Evolutionary conservation across 176 grass and related monocot genomes (phyloP), one percentile per base, ranked within the genome.

Genomic region (Bothriochloa decipiens): DNA sequence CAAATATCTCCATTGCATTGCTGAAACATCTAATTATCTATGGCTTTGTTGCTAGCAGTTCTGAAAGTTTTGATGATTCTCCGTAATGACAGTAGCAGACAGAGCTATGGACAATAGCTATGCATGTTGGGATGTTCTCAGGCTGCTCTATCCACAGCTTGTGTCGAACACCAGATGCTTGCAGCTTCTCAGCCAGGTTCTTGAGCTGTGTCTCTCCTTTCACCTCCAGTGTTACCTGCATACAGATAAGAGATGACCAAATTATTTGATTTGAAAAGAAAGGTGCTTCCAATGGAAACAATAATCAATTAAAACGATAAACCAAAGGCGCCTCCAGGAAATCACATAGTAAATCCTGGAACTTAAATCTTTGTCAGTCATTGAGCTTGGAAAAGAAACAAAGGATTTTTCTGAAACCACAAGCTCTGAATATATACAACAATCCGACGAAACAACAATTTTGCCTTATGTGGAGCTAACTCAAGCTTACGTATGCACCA

Each of bases 101-200:
- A 11, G 40, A n/a, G 40, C 7, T 4, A 47, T 17, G 78, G 47
- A 46, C 26, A 76, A 70, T 22, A 74, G 93, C 90, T 23, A 99
- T 87, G 84, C 93, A 94, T 41, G 93, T 94, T 11, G 84, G 96
- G 32, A 96, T 86, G 77, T 94, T 96, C 71, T 99, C 93, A 0
- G 96, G 90, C 46, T 94, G 91, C 85, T 96, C 91, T 45, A 96
- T 91, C 93, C 96, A 99, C 62, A 99, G 70, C 74, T 94, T 99
- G 65, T 96, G 81, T n/a, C 75, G 69, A 20, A 99, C 84, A 77
- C 91, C 85, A 15, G 77, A 83, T 29, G 70, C 61, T 68, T 86
- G 67, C 26, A 99, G 82, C 57, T 99, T 99, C 80, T 96, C 87
- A 26, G 93, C 67, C 26, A 99, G 53, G 84, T 91, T 94, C 62